These are phyloP conservation scores for Colletotrichum sp. DNA, from an alignment of 2,329 filamentous ascomycete species.

Conservation along the genomic window DNA sequence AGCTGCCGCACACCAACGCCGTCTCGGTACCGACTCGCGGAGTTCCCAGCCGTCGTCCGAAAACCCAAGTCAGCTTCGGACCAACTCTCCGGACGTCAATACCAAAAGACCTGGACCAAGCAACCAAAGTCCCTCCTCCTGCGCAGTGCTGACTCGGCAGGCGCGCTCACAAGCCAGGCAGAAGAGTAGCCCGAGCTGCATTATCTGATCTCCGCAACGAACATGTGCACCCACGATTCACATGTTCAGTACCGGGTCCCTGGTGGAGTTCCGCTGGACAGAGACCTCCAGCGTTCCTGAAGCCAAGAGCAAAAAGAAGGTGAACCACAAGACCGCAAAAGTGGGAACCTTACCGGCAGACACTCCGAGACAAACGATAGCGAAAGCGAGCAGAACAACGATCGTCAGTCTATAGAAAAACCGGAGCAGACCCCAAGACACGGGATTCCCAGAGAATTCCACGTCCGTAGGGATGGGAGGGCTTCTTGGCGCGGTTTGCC, in stretches of 20 bases:
- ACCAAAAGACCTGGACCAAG: background rate
- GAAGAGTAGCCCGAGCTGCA: background rate
- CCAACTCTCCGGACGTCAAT: background rate
- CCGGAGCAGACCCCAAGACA: background rate
- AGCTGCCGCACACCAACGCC: background rate
- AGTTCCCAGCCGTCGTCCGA: background rate
- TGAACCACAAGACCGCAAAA: background rate
- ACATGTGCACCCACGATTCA: background rate
- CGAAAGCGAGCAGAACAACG: background rate
- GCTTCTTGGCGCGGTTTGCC: background rate
- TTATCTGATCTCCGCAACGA: background rate
- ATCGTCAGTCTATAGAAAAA: background rate
- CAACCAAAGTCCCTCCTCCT: background rate
- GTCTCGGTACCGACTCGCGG: background rate
- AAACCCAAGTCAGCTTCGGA: background rate
- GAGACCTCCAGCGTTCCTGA: background rate
- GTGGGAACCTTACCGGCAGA: background rate
- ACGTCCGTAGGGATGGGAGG: no score
- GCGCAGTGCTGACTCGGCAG: background rate
- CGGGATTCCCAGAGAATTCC: background rate
- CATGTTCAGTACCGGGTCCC: background rate
- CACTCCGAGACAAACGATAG: background rate
- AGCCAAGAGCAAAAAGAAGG: background rate
- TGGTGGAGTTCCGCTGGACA: background rate
- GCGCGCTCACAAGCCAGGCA: background rate